Evolutionary conservation across 768 basidiomycete genomes (phyloP), one percentile per base, ranked within the genome.

Genomic region (Trametopsis cervina): DNA sequence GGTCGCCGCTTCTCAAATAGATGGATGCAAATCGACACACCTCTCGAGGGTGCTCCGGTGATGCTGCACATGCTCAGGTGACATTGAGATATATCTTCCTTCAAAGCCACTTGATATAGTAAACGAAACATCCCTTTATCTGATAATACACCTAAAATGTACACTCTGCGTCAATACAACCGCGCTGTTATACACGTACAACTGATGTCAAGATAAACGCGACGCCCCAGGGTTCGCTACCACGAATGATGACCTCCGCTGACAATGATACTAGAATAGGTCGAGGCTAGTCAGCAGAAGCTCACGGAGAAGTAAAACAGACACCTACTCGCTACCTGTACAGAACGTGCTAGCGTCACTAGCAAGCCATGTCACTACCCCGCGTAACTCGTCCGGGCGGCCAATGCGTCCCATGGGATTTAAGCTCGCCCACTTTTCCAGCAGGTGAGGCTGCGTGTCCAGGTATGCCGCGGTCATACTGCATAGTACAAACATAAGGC

Each of bases 321-420:
- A n/a, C 33, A 79, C 84, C 45, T 57, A 88, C 85, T 88, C 85
- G 82, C 85, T 86, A 1, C 85, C 85, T 0, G 87, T 89, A 58
- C 83, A 86, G 60, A 82, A 89, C 24, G 76, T 83, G 3, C 82
- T 84, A 40, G 86, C 85, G 49, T 87, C 84, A 53, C 78, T 80
- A 22, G 85, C 80, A 7, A 89, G 66, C 85, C 85, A 89, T 0
- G 75, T 66, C 40, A 78, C 68, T 0, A 85, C 83, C 0, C 87
- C 86, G 1, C 86, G 72, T 58, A 88, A 57, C 63, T 89, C 86
- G 56, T 88, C 84, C 0, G 81, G 75, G 7, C 81, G 67, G 4
- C 86, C 86, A 25, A 89, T 72, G 5, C 87, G 74, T 1, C 80
- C 81, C 54, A 87, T 65, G 1, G 86, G 87, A 57, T 86, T 87